Base-by-base conservation (phyloP, 75 land plant genomes). In the Pinus albicaulis region DNA sequence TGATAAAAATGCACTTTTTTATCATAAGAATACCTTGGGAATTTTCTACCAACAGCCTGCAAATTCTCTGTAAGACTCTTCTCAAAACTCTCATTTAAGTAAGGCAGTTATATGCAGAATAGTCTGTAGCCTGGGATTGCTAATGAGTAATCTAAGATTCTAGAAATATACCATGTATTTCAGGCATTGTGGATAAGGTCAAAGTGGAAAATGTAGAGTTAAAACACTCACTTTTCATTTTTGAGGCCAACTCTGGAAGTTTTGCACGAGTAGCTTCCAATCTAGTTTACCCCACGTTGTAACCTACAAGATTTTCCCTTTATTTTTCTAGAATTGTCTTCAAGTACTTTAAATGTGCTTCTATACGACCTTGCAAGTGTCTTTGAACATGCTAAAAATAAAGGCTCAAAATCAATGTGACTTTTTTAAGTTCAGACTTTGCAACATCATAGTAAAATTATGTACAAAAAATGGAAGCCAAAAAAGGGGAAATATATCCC, bases 281-380 rank as follows among this genome's bases (percentile, higher is more conserved):
- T 28, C 86, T 87, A 13, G 69, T 74, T 11, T 82, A 77, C 0
- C 87, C 83, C 38, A 84, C 41, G 34, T 86, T 86, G 31, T 90
- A 93, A 41, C 86, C 88, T 77, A 87, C 91, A 12, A 96, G 85
- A 34, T 92, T 89, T 59, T 92, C 88, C 59, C 90, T 7, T 7
- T 97, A 97, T 82, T 92, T 96, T 75, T 96, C 95, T 28, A 94
- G 83, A 31, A 96, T 93, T 19, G 91, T 69, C 66, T 94, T 98
- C n/a, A 96, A 76, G 79, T 96, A 96, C 77, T 95, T 94, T 48
- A 98, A 93, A 80, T 94, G 99, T 10, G 99, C 98, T 75, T 94
- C 99, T 56, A 96, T 96, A 7, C 99, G 78, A 36, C 90, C 81
- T 79, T 96, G 99, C n/a, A 96, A 80, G 53, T 87, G 92, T 72